Base-by-base conservation (phyloP, 805 yeast genomes). In the Brettanomyces bruxellensis region DNA sequence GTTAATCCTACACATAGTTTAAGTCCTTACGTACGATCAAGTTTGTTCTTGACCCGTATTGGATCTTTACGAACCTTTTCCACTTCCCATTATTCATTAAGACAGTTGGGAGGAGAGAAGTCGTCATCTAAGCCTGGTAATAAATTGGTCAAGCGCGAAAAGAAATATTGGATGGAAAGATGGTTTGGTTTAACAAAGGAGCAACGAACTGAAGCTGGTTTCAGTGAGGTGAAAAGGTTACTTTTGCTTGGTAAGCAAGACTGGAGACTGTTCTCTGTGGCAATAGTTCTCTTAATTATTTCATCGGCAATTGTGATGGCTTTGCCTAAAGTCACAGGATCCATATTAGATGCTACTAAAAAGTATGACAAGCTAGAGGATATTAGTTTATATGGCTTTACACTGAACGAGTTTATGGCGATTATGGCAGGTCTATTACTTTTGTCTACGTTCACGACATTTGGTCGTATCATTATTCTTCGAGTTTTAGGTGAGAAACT, bases 401-500 rank as follows among this genome's bases (percentile, higher is more conserved):
- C 83, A 0, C 69, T 81, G 48, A 63, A 69, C 34, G 74, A 76
- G 41, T 91, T 91, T 60, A 78, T 83, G 55, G 51, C 69, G 1
- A 78, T 75, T 0, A 69, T 87, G 53, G 81, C 79, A 14, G 76
- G 73, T 2, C 66, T 89, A 2, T 81, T 91, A 52, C 60, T 78
- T 0, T 60, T 82, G 5, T 95, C 96, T 3, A 86, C 95, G 0
- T 51, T 73, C 11, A 86, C 95, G 2, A 87, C 91, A 49, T 83
- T 83, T 57, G 87, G 89, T 4, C 73, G 98, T 54, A 76, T 85
- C 24, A 77, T 86, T 44, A 68, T 87, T 11, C 69, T 90, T 60
- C 76, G 93, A 53, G 70, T 83, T 0, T 81, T 86, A 13, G 96
- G 97, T 46, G 98, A 90, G 64, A 78, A 86, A 52, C 68, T 91